These are phyloP conservation scores for Betula pendula DNA, from an alignment of 306 rosid genomes.

Conservation along the genomic window DNA sequence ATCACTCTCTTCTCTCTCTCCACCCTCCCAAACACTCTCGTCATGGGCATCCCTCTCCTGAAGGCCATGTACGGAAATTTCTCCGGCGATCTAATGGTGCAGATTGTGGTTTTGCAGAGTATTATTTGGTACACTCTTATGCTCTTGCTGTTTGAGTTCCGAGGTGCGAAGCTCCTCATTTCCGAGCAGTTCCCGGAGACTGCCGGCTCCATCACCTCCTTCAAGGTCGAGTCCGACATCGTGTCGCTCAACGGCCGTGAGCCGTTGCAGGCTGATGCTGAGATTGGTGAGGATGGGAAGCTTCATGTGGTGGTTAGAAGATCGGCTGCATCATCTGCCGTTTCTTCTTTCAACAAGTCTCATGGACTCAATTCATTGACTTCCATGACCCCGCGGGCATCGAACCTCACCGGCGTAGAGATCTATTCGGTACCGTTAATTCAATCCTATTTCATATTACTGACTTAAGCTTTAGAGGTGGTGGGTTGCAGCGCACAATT, in stretches of 20 bases:
- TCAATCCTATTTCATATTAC: too few species aligned
- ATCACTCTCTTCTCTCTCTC: constrained; percentile 87
- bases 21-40: constrained; percentile 83
- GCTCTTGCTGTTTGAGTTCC: constrained; percentile 77
- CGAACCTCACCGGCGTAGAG: constrained; percentile 82
- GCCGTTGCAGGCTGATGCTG: constrained; percentile 64
- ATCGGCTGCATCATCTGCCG: constrained; percentile 62
- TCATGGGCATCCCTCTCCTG: constrained; percentile 80
- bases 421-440: constrained; percentile 54
- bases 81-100: constrained; percentile 74
- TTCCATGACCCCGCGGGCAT: constrained; percentile 76
- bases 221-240: constrained; percentile 75
- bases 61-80: constrained; percentile 84
- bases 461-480: too few species aligned
- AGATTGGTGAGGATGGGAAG: constrained; percentile 83
- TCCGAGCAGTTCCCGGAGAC: constrained; percentile 80
- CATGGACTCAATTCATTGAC: constrained; percentile 55
- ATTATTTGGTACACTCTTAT: constrained; percentile 84
- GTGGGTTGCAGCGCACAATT: too few species aligned
- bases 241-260: constrained; percentile 76
- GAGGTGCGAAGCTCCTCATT: constrained; percentile 78
- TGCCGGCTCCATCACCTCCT: constrained; percentile 75
- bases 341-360: constrained; percentile 73
- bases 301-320: constrained; percentile 71
- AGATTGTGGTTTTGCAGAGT: constrained; percentile 81